Evolutionary conservation across 2,329 filamentous ascomycete genomes (phyloP).

Genomic region (Metarhizium rileyi): DNA sequence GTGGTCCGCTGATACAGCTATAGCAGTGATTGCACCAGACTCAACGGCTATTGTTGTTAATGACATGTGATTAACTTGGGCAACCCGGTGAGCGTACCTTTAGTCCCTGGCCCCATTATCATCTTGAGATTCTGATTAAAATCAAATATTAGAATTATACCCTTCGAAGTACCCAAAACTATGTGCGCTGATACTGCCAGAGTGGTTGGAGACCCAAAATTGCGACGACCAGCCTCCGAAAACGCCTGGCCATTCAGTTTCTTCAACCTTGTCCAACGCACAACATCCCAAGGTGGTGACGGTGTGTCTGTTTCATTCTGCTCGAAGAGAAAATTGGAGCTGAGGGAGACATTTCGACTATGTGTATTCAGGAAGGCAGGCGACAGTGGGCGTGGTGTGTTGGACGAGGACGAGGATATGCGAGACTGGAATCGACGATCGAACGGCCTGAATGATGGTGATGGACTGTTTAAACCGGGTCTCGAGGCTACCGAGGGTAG

Average conservation of each 20-base stretch:
- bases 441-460: slow-evolving; percentile 82
- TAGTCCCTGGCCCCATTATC: slow-evolving; percentile 88
- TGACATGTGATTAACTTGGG: background rate
- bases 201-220: slow-evolving; percentile 86
- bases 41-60: slow-evolving; percentile 57
- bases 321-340: slow-evolving; percentile 56
- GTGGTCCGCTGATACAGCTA: slow-evolving; percentile 90
- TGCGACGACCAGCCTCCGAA: slow-evolving; percentile 83
- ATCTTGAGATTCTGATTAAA: slow-evolving; percentile 92
- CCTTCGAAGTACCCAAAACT: slow-evolving; percentile 86
- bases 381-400: slow-evolving; percentile 60
- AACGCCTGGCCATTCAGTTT: slow-evolving; percentile 86
- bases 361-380: slow-evolving; percentile 69
- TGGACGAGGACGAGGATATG: slow-evolving; percentile 47
- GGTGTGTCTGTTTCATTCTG: slow-evolving; percentile 57
- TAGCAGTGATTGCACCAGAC: slow-evolving; percentile 74
- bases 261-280: slow-evolving; percentile 87
- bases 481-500: slow-evolving; percentile 60
- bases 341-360: slow-evolving; percentile 71
- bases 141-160: slow-evolving; percentile 91
- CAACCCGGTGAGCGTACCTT: slow-evolving; percentile 45
- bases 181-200: slow-evolving; percentile 81
- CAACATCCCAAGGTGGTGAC: slow-evolving; percentile 88
- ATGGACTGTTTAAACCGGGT: slow-evolving; percentile 56
- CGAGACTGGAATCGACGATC: slow-evolving; percentile 90